Conservation (phyloP, 371 early-diverging fungal genomes). For the Smittium mucronatum region DNA sequence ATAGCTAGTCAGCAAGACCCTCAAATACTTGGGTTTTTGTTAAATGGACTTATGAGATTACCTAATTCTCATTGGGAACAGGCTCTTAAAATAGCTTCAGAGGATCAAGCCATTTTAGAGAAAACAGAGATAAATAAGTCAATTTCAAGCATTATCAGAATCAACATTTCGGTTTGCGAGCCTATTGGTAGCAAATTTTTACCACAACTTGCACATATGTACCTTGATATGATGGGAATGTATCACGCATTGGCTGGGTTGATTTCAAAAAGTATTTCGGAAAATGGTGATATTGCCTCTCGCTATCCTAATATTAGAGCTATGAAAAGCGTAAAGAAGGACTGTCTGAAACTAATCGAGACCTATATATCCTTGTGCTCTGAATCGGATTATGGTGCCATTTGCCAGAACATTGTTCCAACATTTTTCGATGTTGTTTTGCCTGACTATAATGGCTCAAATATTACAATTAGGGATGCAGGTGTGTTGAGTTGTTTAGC, state of each 20-base stretch:
- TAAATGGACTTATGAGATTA: slow-evolving; percentile 70
- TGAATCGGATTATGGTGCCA: slow-evolving; percentile 61
- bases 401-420: slow-evolving; percentile 70
- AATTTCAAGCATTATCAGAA: slow-evolving; percentile 83
- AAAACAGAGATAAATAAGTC: slow-evolving; percentile 70
- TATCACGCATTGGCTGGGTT: slow-evolving; percentile 70
- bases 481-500: slow-evolving; percentile 88
- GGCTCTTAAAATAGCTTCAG: slow-evolving; percentile 56
- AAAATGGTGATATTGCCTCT: slow-evolving; percentile 72
- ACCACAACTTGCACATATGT: slow-evolving; percentile 74
- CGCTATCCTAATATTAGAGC: slow-evolving; percentile 85
- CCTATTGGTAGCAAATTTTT: slow-evolving; percentile 79
- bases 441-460: slow-evolving; percentile 69
- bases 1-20: slow-evolving; percentile 74
- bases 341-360: slow-evolving; percentile 77
- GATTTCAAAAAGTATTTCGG: slow-evolving; percentile 64
- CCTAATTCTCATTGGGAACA: slow-evolving; percentile 82
- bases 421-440: slow-evolving; percentile 84
- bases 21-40: slow-evolving; percentile 58
- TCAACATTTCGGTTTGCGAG: slow-evolving; percentile 80
- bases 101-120: slow-evolving; percentile 57
- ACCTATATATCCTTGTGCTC: slow-evolving; percentile 54
- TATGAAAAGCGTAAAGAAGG: slow-evolving; percentile 88
- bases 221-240: slow-evolving; percentile 73
- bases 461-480: slow-evolving; percentile 79